Conservation (phyloP, 2,329 filamentous ascomycete genomes). For the Ceratocystis lukuohia region DNA sequence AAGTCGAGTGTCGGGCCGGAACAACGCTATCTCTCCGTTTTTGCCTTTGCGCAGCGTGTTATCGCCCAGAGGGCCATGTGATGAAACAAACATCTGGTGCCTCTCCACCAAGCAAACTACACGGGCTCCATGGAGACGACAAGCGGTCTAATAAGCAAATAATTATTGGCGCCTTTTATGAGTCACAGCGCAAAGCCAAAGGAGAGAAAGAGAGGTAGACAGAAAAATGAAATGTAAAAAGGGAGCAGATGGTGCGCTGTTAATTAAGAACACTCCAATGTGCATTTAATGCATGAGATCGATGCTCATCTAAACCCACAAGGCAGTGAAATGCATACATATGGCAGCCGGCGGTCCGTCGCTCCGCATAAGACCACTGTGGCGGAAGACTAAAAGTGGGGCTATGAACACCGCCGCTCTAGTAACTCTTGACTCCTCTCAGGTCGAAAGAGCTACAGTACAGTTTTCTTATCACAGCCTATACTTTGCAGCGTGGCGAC, state of each 20-base stretch:
- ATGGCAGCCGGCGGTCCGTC: slow-evolving; percentile 1
- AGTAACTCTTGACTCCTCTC: neutral
- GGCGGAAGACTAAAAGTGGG: slow-evolving; percentile 3
- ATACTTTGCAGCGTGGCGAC: neutral
- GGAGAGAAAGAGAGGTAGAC: neutral
- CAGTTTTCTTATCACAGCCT: neutral
- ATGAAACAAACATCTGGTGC: no score
- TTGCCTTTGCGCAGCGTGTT: no score
- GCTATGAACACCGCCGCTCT: neutral
- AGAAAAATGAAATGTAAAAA: neutral
- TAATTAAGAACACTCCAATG: neutral
- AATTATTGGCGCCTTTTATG: neutral
- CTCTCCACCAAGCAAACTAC: no score
- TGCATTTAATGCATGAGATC: neutral
- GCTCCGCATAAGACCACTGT: neutral
- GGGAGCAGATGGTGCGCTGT: neutral
- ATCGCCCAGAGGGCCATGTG: no score
- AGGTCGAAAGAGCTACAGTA: no score
- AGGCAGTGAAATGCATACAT: slow-evolving; percentile 5
- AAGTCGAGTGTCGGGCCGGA: neutral
- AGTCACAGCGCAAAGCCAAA: neutral
- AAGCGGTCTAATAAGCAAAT: neutral
- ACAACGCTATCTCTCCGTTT: neutral
- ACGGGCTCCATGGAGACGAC: neutral
- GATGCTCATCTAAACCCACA: neutral